These are phyloP conservation scores for Alectoria sarmentosa DNA, from an alignment of 495 filamentous ascomycete genomes.

Conservation along the genomic window DNA sequence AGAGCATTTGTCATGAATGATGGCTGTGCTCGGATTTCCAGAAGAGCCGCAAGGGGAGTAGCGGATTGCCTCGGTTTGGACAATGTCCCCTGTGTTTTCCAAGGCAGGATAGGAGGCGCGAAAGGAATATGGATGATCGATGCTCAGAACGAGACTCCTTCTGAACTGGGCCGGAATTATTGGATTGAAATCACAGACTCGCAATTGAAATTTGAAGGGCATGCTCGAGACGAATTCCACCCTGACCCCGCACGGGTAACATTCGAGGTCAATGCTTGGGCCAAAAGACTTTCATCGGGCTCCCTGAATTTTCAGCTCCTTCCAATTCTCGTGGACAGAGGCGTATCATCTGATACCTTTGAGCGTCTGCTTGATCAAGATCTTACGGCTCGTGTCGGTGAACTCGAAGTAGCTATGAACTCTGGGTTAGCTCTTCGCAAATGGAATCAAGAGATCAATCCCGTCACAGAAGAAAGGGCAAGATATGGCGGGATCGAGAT, in stretches of 20 bases:
- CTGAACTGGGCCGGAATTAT: conserved; percentile 29
- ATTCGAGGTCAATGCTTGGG: conserved; percentile 64
- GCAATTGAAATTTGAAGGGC: conserved; percentile 70
- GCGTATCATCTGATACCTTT: conserved; percentile 43
- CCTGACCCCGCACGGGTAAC: conserved; percentile 50
- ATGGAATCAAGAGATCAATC: conserved; percentile 45
- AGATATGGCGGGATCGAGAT: conserved; percentile 33
- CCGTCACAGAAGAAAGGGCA: conserved; percentile 25
- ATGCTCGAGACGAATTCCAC: conserved; percentile 39
- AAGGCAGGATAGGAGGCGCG: conserved; percentile 73
- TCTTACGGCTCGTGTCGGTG: conserved; percentile 50
- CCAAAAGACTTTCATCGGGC: conserved; percentile 54
- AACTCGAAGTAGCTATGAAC: conserved; percentile 51
- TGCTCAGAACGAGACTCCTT: conserved; percentile 36
- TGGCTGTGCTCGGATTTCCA: conserved; percentile 65
- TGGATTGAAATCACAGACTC: conserved; percentile 79
- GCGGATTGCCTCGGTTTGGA: conserved; percentile 51
- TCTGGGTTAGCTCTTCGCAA: conserved; percentile 42
- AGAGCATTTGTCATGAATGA: conserved; percentile 65
- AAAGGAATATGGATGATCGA: conserved; percentile 89
- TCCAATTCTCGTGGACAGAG: conserved; percentile 63
- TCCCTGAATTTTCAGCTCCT: conserved; percentile 73
- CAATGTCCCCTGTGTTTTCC: conserved; percentile 64
- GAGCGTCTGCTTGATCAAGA: conserved; percentile 50
- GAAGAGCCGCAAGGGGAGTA: conserved; percentile 51